These are phyloP conservation scores for Trametes sanguinea DNA, from an alignment of 768 basidiomycete species.

Conservation along the genomic window DNA sequence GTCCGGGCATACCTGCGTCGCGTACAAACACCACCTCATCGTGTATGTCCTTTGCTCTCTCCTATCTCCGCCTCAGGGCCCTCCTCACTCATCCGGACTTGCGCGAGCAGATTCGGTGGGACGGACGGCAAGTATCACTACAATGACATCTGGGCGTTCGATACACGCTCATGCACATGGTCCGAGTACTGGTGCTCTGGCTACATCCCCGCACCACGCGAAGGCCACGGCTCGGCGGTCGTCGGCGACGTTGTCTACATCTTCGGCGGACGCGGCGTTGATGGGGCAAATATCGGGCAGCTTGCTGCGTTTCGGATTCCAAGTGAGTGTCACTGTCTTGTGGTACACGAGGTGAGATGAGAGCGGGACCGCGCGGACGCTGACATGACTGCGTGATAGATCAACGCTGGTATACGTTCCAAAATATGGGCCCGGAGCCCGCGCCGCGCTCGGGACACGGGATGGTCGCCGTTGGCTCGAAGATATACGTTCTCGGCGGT, in stretches of 20 bases:
- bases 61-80: not conserved
- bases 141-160: constrained; percentile 96
- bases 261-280: constrained; percentile 93
- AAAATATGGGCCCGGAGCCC: constrained; percentile 97
- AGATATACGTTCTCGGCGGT: constrained; percentile 89
- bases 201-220: constrained; percentile 87
- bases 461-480: constrained; percentile 85
- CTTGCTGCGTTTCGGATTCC: constrained; percentile 93
- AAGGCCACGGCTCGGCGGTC: constrained; percentile 91
- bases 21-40: constrained; percentile 56
- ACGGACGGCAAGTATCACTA: constrained; percentile 99
- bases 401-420: constrained; percentile 98
- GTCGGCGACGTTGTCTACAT: constrained; percentile 96
- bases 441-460: constrained; percentile 90
- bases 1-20: constrained; percentile 86
- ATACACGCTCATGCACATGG: constrained; percentile 76
- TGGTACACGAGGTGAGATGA: not conserved
- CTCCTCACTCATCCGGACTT: not conserved
- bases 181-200: constrained; percentile 89
- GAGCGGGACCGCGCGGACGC: not conserved
- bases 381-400: constrained; percentile 46
- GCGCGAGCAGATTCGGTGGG: constrained; percentile 75
- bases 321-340: constrained; percentile 54
- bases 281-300: constrained; percentile 90
- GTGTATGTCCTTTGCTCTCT: constrained; percentile 8